Evolutionary conservation across 2,329 filamentous ascomycete genomes (phyloP), one percentile per base, ranked within the genome.

Genomic region (Trichoderma sp.): DNA sequence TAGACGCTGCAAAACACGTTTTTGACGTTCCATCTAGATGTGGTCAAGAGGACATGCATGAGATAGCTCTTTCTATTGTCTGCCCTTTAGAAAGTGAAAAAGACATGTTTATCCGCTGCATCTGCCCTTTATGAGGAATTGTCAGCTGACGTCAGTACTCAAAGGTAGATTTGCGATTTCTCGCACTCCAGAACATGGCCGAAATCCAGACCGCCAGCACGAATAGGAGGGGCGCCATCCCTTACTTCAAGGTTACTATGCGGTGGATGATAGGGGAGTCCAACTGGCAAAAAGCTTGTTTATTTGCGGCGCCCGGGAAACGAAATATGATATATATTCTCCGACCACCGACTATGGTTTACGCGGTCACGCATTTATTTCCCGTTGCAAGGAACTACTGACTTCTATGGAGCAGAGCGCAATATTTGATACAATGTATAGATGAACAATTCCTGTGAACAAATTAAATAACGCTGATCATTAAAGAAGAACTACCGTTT

Each of bases 131-230:
- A 3, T 33, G 12, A 12, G 24, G 3, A 7, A 45, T 31, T 6
- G 16, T 50, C 53, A 33, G 35, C 56, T 45, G 53, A 45, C 33
- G 14, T 35, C 16, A 12, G 11, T 31, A 33, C 12, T 18, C 41
- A 27, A 21, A 62, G 35, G 38, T 21, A n/a, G 56, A 11, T 62
- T 45, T 31, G 33, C 18, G 18, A 41, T 50, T 24, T 35, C 31
- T 71, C 68, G 56, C 68, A 59, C 27, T 62, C 35, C 7, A 45
- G 24, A 71, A 62, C 9, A 21, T 29, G 31, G 7, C 68, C 68
- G 56, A 71, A 71, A 60, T 45, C 56, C 68, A 71, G 68, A 71
- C 68, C 68, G 68, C 68, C 33, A 27, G 35, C 27, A 33, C 38
- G 14, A 66, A 29, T 24, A 21, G 53, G 35, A 71, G 56, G 56